These are phyloP conservation scores for Podila minutissima DNA, from an alignment of 192 early-diverging fungal genomes.

Conservation along the genomic window DNA sequence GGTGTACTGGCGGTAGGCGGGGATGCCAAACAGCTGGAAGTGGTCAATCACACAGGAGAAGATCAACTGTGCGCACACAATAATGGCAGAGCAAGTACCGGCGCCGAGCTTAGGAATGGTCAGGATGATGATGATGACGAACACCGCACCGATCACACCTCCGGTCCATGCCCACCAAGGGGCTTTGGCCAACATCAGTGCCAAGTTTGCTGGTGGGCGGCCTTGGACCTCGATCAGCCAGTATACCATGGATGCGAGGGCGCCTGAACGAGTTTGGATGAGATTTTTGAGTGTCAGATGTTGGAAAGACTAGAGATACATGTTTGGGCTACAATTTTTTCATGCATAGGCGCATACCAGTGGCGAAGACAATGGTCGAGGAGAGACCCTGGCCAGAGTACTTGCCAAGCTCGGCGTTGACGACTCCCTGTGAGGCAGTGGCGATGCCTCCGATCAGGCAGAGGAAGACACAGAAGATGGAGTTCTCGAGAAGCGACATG, in stretches of 20 bases:
- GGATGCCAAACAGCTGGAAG: constrained; percentile 59
- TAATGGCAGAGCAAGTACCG: constrained; percentile 58
- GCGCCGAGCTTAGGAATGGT: constrained; percentile 61
- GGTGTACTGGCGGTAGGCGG: constrained; percentile 42
- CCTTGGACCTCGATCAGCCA: constrained; percentile 45
- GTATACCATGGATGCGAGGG: constrained; percentile 31
- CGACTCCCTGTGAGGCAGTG: constrained; percentile 41
- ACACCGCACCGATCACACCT: constrained; percentile 49
- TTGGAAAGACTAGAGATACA: neutral
- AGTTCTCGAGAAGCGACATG: constrained; percentile 44
- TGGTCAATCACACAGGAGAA: constrained; percentile 63
- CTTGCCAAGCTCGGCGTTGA: constrained; percentile 36
- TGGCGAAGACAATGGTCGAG: constrained; percentile 31
- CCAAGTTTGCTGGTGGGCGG: constrained; percentile 35
- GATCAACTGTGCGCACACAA: constrained; percentile 61
- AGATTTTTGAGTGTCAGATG: neutral
- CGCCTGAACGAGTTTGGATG: constrained; percentile 13
- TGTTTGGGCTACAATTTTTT: neutral
- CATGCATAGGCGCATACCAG: neutral
- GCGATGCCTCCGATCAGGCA: constrained; percentile 44
- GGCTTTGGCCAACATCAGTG: constrained; percentile 29
- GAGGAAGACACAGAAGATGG: constrained; percentile 41
- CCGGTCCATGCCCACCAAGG: constrained; percentile 65
- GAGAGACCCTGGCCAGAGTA: constrained; percentile 44
- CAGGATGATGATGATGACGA: constrained; percentile 64